These are phyloP conservation scores for Psilocybe azurescens DNA, from an alignment of 768 basidiomycete species.

Conservation along the genomic window DNA sequence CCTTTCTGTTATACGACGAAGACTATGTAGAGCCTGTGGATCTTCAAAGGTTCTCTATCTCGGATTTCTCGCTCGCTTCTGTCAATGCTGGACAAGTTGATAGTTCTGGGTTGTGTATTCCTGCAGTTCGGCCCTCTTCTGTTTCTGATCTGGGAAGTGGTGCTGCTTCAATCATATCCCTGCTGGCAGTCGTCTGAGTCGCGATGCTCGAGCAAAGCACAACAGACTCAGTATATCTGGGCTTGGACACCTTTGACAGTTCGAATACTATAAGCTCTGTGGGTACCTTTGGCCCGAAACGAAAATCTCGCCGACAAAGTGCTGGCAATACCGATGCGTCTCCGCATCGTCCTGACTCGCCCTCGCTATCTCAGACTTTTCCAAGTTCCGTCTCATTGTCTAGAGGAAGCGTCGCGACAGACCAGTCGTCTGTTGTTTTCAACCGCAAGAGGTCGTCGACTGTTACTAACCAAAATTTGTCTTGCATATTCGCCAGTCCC, in stretches of 20 bases:
- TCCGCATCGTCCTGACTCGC: background rate
- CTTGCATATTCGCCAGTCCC: constrained; percentile 6
- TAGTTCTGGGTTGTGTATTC: background rate
- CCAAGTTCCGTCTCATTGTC: background rate
- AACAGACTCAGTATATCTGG: constrained; percentile 1
- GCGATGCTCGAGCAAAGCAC: background rate
- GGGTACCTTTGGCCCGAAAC: constrained; percentile 25
- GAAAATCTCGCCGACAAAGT: constrained; percentile 3
- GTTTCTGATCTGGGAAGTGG: background rate
- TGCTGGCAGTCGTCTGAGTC: background rate
- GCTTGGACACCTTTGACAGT: constrained; percentile 16
- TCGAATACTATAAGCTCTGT: constrained; percentile 24
- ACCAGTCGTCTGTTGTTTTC: background rate
- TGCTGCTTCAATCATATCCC: background rate
- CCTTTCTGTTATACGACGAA: constrained; percentile 50
- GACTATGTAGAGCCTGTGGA: constrained; percentile 16
- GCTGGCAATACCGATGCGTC: background rate
- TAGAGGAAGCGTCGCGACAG: no score
- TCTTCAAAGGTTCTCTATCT: constrained; percentile 9
- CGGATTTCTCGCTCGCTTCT: constrained; percentile 4
- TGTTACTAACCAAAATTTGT: background rate
- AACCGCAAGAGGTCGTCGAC: background rate
- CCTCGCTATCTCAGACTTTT: background rate
- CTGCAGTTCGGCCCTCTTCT: background rate
- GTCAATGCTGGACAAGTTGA: background rate